Evolutionary conservation across 2,329 filamentous ascomycete species (phyloP).

Genomic region (Aspergillus neoniger): DNA sequence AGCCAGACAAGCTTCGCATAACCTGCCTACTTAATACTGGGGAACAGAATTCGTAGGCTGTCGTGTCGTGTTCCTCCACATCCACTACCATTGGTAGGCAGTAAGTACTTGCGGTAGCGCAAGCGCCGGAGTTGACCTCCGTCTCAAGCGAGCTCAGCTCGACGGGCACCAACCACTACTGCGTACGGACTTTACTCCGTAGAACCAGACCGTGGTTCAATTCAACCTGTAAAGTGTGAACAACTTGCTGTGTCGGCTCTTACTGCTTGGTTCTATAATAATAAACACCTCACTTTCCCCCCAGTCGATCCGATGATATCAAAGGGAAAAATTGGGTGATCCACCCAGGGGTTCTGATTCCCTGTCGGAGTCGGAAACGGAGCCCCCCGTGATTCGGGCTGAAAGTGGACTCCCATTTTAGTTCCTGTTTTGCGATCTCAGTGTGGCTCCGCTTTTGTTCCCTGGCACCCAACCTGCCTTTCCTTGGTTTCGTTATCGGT

Average conservation of each 20-base stretch:
- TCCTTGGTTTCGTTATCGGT: conserved; percentile 4
- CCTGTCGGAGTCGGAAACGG: conserved; percentile 23
- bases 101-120: conserved; percentile 2
- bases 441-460: conserved; percentile 9
- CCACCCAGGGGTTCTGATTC: conserved; percentile 33
- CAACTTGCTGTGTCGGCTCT: too few species aligned
- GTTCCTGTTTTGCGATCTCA: conserved; percentile 2
- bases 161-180: background rate
- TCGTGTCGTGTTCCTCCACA: background rate
- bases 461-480: conserved; percentile 3
- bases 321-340: conserved; percentile 28
- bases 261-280: background rate
- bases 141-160: background rate
- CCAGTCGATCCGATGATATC: conserved; percentile 27
- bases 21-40: background rate
- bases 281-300: background rate
- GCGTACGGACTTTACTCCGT: background rate
- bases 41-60: background rate
- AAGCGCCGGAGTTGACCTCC: conserved; percentile 1
- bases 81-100: background rate
- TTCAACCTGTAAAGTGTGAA: conserved; percentile 1
- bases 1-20: background rate
- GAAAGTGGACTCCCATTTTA: conserved; percentile 10
- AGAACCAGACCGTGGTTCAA: background rate
- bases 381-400: conserved; percentile 22